Evolutionary conservation across 164 flowering plant genomes (phyloP), one percentile per base, ranked within the genome.

Genomic region (Vitis rupestris): DNA sequence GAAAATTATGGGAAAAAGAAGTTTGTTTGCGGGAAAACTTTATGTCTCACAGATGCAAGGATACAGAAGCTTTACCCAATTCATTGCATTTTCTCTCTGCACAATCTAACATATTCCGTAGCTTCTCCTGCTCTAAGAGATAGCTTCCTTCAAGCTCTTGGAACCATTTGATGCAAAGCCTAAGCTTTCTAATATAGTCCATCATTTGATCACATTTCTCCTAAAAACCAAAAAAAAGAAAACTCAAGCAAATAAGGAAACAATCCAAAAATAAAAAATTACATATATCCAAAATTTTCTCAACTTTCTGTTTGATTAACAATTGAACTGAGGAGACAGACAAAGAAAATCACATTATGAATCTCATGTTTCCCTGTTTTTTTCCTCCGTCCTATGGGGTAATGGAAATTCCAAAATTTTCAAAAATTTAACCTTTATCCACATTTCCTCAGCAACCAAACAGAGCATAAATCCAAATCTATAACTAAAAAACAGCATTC

Each of bases 101-200:
- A 7, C 67, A 65, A 30, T 86, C 82, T 74, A 85, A 57, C 50
- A 68, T 23, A 58, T 58, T 73, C 54, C 70, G 81, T n/a, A 86
- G 80, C 70, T 76, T 83, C 62, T 85, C 91, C 63, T 77, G 83
- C 75, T 89, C 91, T 50, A 74, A 71, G 15, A 76, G 53, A 54
- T 81, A 79, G 58, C 73, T 78, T 56, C 63, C 80, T 74, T 87
- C 93, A 2, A 76, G 76, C 65, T 87, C 88, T 80, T 84, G 90
- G 61, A 87, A 89, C 93, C 97, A 93, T 71, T 70, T 91, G 15
- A 90, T 80, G 70, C 94, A 93, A 15, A 77, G 77, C 71, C 83
- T 81, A 31, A 93, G 88, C 82, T 80, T 84, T 68, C 74, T 90
- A 2, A 89, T 83, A 50, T 87, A 83, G 14, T 86, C 97, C 31